Conservation (phyloP, 352 stramenopile genomes). For the Aphanomyces cochlioides region DNA sequence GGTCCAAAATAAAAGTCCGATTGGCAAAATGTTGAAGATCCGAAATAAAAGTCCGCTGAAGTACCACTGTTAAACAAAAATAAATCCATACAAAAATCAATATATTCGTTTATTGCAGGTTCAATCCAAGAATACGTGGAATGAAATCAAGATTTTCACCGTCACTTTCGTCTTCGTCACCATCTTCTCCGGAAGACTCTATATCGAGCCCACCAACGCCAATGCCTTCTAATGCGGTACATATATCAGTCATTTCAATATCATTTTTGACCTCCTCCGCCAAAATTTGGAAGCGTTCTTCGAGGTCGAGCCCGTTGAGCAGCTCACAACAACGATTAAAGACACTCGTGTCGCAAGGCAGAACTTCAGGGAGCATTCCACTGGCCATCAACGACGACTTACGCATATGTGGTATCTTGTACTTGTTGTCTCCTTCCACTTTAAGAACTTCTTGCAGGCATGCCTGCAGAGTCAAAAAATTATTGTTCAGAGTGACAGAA, state of each 20-base stretch:
- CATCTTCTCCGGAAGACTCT: no score
- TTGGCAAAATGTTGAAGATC: no score
- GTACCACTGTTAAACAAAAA: no score
- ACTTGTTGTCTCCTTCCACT: not conserved
- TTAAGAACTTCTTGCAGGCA: not conserved
- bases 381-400: not conserved
- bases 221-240: not conserved
- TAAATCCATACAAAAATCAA: no score
- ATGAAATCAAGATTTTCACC: no score
- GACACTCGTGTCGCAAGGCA: not conserved
- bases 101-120: no score
- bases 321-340: not conserved
- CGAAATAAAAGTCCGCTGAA: no score
- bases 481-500: constrained; percentile 1
- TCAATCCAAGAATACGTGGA: no score
- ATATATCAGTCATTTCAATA: not conserved
- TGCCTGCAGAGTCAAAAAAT: constrained; percentile 1
- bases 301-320: not conserved
- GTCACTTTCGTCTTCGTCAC: no score
- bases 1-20: no score
- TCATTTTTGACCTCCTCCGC: not conserved
- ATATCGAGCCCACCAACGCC: no score
- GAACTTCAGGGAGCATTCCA: not conserved
- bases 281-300: not conserved
- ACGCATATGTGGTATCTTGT: not conserved